Percentiles rank a stretch among this genome's conserved stretches.
phyloP scores from a whole-genome alignment of 2,329 filamentous ascomycete genomes.

The Diplodia seriata region DNA sequence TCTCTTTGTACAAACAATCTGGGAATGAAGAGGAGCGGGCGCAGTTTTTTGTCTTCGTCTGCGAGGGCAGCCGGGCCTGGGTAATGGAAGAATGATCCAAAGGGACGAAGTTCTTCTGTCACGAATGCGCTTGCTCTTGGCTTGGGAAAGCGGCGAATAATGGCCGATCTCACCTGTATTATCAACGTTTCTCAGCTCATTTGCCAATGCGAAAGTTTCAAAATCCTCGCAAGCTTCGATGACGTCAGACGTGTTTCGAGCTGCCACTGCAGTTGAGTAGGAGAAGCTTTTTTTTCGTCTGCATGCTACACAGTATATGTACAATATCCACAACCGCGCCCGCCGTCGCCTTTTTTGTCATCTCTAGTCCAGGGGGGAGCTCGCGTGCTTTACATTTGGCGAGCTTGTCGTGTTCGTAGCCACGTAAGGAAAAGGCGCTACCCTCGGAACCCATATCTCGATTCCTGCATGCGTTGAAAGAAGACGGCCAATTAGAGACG shows the following conservation, averaged over 20 bases:
- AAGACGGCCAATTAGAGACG: slow-evolving; percentile 16
- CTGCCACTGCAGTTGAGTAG: neutral
- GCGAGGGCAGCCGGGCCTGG: slow-evolving; percentile 4
- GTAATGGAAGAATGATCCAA: slow-evolving; percentile 11
- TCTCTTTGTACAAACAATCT: slow-evolving; percentile 19
- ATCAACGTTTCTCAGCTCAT: slow-evolving; percentile 30
- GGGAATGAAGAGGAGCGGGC: neutral
- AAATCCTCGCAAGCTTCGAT: neutral
- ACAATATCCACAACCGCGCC: slow-evolving; percentile 29
- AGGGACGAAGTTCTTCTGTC: slow-evolving; percentile 2
- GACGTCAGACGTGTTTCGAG: slow-evolving; percentile 10
- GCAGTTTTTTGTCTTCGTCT: neutral
- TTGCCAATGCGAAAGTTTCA: slow-evolving; percentile 9
- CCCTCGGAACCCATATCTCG: slow-evolving; percentile 18
- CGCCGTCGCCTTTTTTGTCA: slow-evolving; percentile 4
- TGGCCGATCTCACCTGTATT: slow-evolving; percentile 11
- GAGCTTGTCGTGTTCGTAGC: slow-evolving; percentile 10
- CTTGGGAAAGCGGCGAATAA: neutral
- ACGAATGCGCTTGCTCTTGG: neutral
- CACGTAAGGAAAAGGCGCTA: slow-evolving; percentile 20
- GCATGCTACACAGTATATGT: slow-evolving; percentile 27
- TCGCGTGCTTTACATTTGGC: slow-evolving; percentile 20
- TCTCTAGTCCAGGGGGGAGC: slow-evolving; percentile 19
- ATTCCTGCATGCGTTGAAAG: slow-evolving; percentile 1
- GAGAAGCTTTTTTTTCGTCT: slow-evolving; percentile 20